Conservation (phyloP, 1,284 basidiomycete genomes). For the Pyrrhoderma noxium region DNA sequence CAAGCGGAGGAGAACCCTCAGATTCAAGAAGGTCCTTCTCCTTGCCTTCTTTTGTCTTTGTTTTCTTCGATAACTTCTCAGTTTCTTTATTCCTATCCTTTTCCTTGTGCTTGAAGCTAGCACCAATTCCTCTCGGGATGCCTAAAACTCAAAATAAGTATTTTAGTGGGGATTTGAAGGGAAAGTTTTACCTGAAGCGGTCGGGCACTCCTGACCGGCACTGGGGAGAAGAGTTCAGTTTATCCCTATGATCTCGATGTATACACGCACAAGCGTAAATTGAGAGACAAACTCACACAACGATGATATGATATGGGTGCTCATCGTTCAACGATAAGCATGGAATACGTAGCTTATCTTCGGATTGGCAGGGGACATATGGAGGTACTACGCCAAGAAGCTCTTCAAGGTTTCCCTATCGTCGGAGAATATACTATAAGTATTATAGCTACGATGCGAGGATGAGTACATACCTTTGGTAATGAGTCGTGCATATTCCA, state of each 20-base stretch:
- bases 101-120: slow-evolving; percentile 56
- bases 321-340: slow-evolving; percentile 40
- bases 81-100: slow-evolving; percentile 42
- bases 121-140: slow-evolving; percentile 68
- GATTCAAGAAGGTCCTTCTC: slow-evolving; percentile 13
- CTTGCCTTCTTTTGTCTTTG: slow-evolving; percentile 23
- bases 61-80: slow-evolving; percentile 29
- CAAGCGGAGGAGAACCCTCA: neutral
- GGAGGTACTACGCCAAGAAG: slow-evolving; percentile 60
- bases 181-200: slow-evolving; percentile 46
- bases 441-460: slow-evolving; percentile 6
- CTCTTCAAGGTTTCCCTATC: slow-evolving; percentile 75
- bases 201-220: slow-evolving; percentile 80
- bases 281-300: slow-evolving; percentile 46
- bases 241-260: no score
- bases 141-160: slow-evolving; percentile 31
- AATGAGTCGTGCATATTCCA: slow-evolving; percentile 79
- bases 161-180: slow-evolving; percentile 7
- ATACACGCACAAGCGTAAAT: slow-evolving; percentile 5
- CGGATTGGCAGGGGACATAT: slow-evolving; percentile 32
- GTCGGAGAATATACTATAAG: slow-evolving; percentile 11
- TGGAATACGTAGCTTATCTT: slow-evolving; percentile 34
- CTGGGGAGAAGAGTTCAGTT: slow-evolving; percentile 30
- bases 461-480: slow-evolving; percentile 46
- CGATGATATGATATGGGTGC: slow-evolving; percentile 77